phyloP scores from a whole-genome alignment of 1,284 basidiomycete genomes.

The Microbotryum scabiosae region DNA sequence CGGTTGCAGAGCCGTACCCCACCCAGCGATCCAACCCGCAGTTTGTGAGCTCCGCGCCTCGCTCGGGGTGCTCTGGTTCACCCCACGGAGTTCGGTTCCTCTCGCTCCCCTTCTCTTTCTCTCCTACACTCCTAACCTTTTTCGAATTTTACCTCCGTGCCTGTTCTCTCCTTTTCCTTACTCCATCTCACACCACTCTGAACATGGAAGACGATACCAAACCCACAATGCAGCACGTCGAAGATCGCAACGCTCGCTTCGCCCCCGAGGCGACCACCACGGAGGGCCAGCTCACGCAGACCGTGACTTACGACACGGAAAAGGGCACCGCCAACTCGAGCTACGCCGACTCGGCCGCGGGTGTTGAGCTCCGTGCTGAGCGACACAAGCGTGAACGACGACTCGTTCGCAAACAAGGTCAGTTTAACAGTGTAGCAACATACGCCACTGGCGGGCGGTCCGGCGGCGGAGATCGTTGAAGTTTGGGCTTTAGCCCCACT shows the following conservation, averaged over 20 bases:
- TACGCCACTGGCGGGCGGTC: neutral
- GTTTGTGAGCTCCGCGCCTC: no score
- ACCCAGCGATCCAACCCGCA: no score
- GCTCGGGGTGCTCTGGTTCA: no score
- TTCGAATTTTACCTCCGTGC: neutral
- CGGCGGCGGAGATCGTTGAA: no score
- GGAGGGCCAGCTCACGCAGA: neutral
- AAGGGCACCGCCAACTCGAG: slow-evolving; percentile 31
- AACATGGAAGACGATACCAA: neutral
- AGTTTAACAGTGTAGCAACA: slow-evolving; percentile 4
- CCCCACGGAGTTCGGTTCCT: no score
- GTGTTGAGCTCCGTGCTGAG: slow-evolving; percentile 32
- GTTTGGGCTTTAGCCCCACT: neutral
- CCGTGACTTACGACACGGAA: slow-evolving; percentile 27
- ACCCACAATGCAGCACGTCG: slow-evolving; percentile 1
- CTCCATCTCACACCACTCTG: neutral
- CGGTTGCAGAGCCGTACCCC: no score
- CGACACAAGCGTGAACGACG: slow-evolving; percentile 34
- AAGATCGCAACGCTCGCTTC: slow-evolving; percentile 8
- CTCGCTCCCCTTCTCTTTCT: neutral
- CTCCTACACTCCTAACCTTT: neutral
- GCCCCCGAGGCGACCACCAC: slow-evolving; percentile 5
- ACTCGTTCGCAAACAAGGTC: slow-evolving; percentile 40
- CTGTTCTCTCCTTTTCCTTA: neutral
- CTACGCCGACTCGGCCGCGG: slow-evolving; percentile 34